Percentiles rank a stretch among this genome's conserved stretches.
Evolutionary conservation across 208 protist species (phyloP).

Genomic region (Leishmania turanica): DNA sequence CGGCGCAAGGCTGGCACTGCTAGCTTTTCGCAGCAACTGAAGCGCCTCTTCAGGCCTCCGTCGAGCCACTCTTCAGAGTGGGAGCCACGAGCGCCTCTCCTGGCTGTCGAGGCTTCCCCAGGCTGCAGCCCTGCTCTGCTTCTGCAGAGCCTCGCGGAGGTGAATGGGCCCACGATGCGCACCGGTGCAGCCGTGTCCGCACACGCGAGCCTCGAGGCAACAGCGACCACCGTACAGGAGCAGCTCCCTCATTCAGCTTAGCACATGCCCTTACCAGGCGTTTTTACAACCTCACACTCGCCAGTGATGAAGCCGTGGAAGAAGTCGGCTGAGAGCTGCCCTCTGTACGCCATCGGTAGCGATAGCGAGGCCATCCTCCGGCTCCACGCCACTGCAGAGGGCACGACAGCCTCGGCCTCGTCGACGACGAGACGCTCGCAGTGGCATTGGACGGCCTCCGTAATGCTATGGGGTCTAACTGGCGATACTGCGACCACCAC

Average conservation of each 20-base stretch:
- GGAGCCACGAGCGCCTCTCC: no score
- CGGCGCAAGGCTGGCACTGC: no score
- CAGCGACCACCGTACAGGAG: slow-evolving; percentile 2
- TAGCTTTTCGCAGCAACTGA: slow-evolving; percentile 12
- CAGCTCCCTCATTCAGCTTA: slow-evolving; percentile 12
- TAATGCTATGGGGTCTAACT: neutral
- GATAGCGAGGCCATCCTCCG: neutral
- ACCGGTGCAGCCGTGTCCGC: neutral
- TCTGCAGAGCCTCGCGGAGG: neutral
- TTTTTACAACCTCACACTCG: neutral
- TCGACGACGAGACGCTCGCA: neutral
- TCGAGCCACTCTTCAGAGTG: neutral
- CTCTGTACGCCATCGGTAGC: slow-evolving; percentile 9
- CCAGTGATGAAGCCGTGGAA: neutral
- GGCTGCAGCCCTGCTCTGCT: slow-evolving; percentile 7
- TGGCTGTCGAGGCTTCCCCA: neutral
- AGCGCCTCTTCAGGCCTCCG: neutral
- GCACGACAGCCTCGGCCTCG: neutral
- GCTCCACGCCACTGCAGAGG: neutral
- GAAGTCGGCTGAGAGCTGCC: neutral
- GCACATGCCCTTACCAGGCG: neutral
- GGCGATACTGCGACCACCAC: neutral
- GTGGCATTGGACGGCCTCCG: neutral
- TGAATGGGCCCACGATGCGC: neutral
- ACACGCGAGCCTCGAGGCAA: slow-evolving; percentile 7